A percentile compares a stretch with the other conserved stretches of the same genome.
phyloP scores from a whole-genome alignment of 139 green algal species.

The Penium margaritaceum region DNA sequence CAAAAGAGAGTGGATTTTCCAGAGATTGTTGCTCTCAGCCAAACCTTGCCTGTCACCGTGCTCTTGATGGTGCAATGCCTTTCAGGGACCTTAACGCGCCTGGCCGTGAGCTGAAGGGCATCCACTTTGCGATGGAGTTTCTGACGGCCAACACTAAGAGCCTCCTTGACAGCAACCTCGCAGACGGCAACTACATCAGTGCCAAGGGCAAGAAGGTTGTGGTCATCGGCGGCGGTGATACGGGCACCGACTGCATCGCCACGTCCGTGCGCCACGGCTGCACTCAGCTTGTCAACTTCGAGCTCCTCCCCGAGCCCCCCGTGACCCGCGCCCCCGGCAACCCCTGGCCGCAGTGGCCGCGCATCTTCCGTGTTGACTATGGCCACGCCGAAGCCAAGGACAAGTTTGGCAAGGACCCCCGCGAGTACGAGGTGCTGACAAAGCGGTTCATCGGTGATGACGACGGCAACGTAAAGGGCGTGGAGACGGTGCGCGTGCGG shows the following conservation, averaged over 20 bases:
- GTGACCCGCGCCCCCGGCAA: conserved; percentile 65
- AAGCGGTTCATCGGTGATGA: conserved; percentile 81
- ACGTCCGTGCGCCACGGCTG: conserved; percentile 78
- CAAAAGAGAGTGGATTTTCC: no score
- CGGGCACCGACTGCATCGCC: conserved; percentile 93
- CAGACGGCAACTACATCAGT: conserved; percentile 79
- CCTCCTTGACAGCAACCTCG: conserved; percentile 76
- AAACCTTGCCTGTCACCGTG: no score
- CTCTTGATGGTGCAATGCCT: no score
- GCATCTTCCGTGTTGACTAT: conserved; percentile 81
- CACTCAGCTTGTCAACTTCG: conserved; percentile 79
- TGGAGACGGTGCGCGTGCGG: conserved; percentile 55
- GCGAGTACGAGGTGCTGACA: conserved; percentile 84
- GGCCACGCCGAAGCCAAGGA: conserved; percentile 78
- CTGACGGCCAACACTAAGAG: conserved; percentile 79
- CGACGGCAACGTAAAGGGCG: conserved; percentile 66
- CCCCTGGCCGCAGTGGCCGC: conserved; percentile 87
- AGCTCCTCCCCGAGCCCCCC: conserved; percentile 82
- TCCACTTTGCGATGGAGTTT: conserved; percentile 98
- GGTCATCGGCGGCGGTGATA: conserved; percentile 93
- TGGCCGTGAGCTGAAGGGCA: conserved; percentile 61
- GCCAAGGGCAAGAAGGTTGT: conserved; percentile 83
- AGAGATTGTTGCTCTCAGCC: no score
- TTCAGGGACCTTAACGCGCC: conserved; percentile 72
- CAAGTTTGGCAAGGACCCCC: conserved; percentile 68